Percentiles rank a stretch among this genome's conserved stretches.
phyloP scores from a whole-genome alignment of 495 filamentous ascomycete species.

The Podospora tetraspora region DNA sequence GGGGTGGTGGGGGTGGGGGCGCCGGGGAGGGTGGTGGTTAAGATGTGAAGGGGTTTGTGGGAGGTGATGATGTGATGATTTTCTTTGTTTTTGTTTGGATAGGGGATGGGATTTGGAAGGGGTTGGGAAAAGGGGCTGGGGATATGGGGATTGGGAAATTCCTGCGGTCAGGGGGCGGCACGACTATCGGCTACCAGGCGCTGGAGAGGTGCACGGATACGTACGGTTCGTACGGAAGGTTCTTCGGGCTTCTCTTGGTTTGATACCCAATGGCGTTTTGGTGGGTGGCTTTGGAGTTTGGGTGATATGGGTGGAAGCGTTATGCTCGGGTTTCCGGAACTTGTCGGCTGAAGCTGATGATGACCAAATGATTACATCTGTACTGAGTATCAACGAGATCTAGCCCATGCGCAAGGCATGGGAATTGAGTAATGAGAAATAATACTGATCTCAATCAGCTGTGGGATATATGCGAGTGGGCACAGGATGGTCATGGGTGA shows the following conservation, averaged over 20 bases:
- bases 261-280: constrained; percentile 1
- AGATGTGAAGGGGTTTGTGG: background rate
- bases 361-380: background rate
- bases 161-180: too few species aligned
- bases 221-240: background rate
- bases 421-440: background rate
- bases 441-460: background rate
- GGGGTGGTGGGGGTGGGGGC: background rate
- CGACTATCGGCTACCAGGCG: background rate
- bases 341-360: background rate
- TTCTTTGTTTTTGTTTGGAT: too few species aligned
- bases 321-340: background rate
- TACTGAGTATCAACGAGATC: too few species aligned
- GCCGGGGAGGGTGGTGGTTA: background rate
- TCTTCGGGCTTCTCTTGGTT: background rate
- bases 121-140: background rate
- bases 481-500: background rate
- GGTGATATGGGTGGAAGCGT: too few species aligned
- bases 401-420: background rate
- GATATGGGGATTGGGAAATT: background rate
- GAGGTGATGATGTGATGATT: background rate
- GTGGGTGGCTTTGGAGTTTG: background rate
- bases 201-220: background rate
- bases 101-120: too few species aligned
- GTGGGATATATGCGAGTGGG: background rate